Percentiles rank a stretch among this genome's conserved stretches.
Conservation (phyloP, 495 filamentous ascomycete species). For the Talaromyces adpressus region DNA sequence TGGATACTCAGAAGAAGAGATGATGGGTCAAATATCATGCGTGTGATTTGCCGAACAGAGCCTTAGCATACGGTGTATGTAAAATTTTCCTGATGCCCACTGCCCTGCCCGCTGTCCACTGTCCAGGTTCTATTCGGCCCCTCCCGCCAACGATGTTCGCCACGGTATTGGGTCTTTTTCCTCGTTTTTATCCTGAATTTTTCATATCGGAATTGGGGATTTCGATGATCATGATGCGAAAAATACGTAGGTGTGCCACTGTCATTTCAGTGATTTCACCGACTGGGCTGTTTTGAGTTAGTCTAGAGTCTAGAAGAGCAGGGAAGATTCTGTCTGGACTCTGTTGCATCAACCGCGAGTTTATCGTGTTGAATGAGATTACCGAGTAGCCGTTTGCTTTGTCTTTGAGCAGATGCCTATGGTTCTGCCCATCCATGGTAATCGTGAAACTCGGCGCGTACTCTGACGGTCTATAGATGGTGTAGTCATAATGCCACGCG, state of each 20-base stretch:
- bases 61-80: not conserved
- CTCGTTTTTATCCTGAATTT: not conserved
- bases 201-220: not conserved
- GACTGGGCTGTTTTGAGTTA: not conserved
- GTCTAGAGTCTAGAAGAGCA: too few relatives aligned
- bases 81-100: not conserved
- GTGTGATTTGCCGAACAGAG: not conserved
- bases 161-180: not conserved
- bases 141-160: not conserved
- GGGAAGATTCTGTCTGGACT: too few relatives aligned
- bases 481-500: slow-evolving; percentile 13
- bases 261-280: not conserved
- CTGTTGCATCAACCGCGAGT: too few relatives aligned
- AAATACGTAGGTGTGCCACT: not conserved
- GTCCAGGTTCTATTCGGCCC: not conserved
- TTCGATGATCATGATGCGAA: too few relatives aligned
- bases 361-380: not conserved
- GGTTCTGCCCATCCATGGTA: not conserved
- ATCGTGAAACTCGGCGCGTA: not conserved
- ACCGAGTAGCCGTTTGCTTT: not conserved
- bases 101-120: not conserved
- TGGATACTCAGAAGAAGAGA: not conserved
- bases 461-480: not conserved
- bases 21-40: not conserved
- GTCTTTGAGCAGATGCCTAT: not conserved